A percentile compares a stretch with the other conserved stretches of the same genome.
These are phyloP conservation scores for Eimeria maxima DNA, from an alignment of 169 alveolate genomes.

Conservation along the genomic window DNA sequence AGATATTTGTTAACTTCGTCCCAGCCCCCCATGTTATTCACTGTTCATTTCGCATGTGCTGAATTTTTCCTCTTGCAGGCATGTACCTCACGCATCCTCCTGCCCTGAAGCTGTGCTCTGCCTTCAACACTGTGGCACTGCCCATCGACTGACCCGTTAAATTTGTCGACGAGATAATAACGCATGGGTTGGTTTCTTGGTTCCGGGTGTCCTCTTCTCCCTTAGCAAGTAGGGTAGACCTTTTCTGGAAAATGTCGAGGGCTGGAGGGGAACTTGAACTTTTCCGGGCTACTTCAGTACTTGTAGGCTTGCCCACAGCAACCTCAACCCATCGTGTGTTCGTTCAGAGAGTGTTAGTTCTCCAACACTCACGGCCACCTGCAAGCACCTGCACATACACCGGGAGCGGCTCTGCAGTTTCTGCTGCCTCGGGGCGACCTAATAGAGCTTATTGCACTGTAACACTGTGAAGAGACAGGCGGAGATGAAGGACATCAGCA, in stretches of 20 bases:
- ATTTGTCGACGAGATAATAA: not conserved
- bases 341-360: too few relatives aligned
- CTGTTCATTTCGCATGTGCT: not conserved
- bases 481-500: not conserved
- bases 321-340: too few relatives aligned
- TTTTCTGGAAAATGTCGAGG: not conserved
- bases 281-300: too few relatives aligned
- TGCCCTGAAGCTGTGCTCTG: conserved; percentile 78
- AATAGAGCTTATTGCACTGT: not conserved
- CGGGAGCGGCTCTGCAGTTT: not conserved
- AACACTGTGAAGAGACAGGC: not conserved
- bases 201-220: not conserved
- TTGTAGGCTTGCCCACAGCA: too few relatives aligned
- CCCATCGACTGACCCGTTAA: conserved; percentile 1
- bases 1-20: too few relatives aligned
- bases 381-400: conserved; percentile 1
- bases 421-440: not conserved
- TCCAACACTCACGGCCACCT: too few relatives aligned
- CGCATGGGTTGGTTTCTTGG: not conserved
- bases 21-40: too few relatives aligned
- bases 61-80: conserved; percentile 32
- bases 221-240: not conserved
- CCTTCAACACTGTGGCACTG: conserved; percentile 73
- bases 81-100: conserved; percentile 82
- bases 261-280: not conserved